Evolutionary conservation across 1,139 yeast species (phyloP).

Genomic region (Yamadazyma epiphylla): DNA sequence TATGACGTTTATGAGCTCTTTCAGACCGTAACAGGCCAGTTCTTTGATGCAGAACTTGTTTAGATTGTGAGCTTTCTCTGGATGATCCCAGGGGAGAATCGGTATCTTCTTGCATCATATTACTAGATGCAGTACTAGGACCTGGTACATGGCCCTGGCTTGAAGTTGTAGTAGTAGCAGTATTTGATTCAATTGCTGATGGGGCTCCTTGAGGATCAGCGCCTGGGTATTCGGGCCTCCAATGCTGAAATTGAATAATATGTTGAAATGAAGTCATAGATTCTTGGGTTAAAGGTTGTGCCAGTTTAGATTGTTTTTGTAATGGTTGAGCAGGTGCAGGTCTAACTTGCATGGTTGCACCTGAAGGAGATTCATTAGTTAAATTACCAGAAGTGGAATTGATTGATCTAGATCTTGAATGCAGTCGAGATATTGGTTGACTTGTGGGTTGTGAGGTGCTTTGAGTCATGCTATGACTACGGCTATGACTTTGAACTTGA

Average conservation of each 20-base stretch:
- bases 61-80: too few species aligned
- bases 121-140: too few species aligned
- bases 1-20: conserved; percentile 14
- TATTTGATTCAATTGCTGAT: too few species aligned
- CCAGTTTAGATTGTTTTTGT: conserved; percentile 27
- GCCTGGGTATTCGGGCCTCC: conserved; percentile 43
- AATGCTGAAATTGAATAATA: conserved; percentile 49
- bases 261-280: conserved; percentile 52
- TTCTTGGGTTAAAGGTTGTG: conserved; percentile 42
- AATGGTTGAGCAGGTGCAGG: conserved; percentile 46
- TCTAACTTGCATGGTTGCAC: conserved; percentile 41
- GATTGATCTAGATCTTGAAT: conserved; percentile 11
- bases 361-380: conserved; percentile 18
- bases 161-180: too few species aligned
- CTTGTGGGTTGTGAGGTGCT: conserved; percentile 3
- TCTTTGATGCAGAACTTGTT: too few species aligned
- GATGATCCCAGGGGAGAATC: too few species aligned
- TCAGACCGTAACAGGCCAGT: too few species aligned
- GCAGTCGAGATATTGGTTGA: too few species aligned
- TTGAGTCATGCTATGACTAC: too few species aligned
- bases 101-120: too few species aligned
- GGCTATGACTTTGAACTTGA: too few species aligned
- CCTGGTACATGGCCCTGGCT: too few species aligned
- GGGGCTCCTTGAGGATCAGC: conserved; percentile 1
- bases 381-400: conserved; percentile 5